Evolutionary conservation across 2,329 filamentous ascomycete species (phyloP).

Genomic region (Fusarium mundagurra): DNA sequence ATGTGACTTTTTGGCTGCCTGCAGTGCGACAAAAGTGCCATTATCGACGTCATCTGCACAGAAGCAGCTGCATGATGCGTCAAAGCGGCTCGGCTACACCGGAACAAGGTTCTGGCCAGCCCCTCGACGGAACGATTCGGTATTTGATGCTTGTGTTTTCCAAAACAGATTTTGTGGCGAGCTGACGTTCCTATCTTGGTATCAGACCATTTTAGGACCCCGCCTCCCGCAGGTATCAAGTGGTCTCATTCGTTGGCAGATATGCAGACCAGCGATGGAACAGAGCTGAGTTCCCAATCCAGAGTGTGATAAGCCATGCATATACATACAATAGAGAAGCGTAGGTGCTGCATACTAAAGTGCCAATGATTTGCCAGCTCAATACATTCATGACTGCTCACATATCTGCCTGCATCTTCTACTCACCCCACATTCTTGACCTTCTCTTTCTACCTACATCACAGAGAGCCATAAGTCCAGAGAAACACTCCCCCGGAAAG

Average conservation of each 20-base stretch:
- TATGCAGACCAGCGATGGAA: not conserved
- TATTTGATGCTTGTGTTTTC: too few species aligned
- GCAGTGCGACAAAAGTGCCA: not conserved
- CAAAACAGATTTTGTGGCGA: not conserved
- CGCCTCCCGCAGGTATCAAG: too few species aligned
- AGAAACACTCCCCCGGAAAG: too few species aligned
- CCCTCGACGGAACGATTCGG: too few species aligned
- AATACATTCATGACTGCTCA: too few species aligned
- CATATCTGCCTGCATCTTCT: too few species aligned
- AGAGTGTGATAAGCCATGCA: not conserved
- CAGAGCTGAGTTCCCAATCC: not conserved
- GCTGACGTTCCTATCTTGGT: not conserved
- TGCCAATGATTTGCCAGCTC: not conserved
- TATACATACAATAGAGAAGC: not conserved
- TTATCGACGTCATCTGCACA: not conserved
- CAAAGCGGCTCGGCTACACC: not conserved
- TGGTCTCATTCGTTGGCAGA: not conserved
- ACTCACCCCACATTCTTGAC: too few species aligned
- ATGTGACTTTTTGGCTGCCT: not conserved
- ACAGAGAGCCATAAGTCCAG: too few species aligned
- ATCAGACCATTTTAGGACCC: not conserved
- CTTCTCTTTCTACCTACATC: too few species aligned
- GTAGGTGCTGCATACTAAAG: not conserved
- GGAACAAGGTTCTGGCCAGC: not conserved
- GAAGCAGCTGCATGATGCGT: not conserved